phyloP scores from a whole-genome alignment of 139 green algal genomes.

The Zygnema cylindricum region DNA sequence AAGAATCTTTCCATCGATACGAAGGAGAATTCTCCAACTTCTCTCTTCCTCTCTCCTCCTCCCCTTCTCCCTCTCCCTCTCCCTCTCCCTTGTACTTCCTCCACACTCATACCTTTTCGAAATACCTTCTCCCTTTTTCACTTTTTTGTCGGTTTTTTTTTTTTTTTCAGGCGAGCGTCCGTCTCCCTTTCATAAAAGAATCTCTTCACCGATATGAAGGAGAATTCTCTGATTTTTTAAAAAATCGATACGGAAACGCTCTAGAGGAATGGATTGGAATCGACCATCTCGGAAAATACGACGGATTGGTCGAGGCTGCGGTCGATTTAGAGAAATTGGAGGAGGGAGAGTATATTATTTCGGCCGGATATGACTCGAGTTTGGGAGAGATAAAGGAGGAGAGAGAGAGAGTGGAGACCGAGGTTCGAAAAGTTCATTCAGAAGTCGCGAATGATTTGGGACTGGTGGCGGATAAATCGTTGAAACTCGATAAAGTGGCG shows the following conservation, averaged over 20 bases:
- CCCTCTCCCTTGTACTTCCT: not conserved
- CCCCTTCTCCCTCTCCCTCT: not conserved
- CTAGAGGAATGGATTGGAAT: slow-evolving; percentile 74
- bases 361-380: slow-evolving; percentile 76
- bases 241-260: slow-evolving; percentile 62
- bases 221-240: slow-evolving; percentile 27
- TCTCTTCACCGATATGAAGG: slow-evolving; percentile 73
- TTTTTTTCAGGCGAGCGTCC: slow-evolving; percentile 63
- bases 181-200: slow-evolving; percentile 79
- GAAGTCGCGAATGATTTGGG: slow-evolving; percentile 71
- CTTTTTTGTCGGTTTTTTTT: no score
- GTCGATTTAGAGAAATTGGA: slow-evolving; percentile 84
- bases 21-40: not conserved
- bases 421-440: slow-evolving; percentile 66
- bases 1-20: not conserved
- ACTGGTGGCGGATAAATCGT: slow-evolving; percentile 63
- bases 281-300: slow-evolving; percentile 91
- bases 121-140: no score
- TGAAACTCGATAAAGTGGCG: slow-evolving; percentile 64
- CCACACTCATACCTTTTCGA: not conserved
- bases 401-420: slow-evolving; percentile 71
- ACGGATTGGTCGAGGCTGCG: slow-evolving; percentile 91
- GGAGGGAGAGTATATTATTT: slow-evolving; percentile 87
- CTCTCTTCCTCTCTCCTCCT: not conserved
- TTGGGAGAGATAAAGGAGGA: slow-evolving; percentile 70